These are phyloP conservation scores for Wickerhamiella alocasiicola DNA, from an alignment of 805 yeast species.

Conservation along the genomic window DNA sequence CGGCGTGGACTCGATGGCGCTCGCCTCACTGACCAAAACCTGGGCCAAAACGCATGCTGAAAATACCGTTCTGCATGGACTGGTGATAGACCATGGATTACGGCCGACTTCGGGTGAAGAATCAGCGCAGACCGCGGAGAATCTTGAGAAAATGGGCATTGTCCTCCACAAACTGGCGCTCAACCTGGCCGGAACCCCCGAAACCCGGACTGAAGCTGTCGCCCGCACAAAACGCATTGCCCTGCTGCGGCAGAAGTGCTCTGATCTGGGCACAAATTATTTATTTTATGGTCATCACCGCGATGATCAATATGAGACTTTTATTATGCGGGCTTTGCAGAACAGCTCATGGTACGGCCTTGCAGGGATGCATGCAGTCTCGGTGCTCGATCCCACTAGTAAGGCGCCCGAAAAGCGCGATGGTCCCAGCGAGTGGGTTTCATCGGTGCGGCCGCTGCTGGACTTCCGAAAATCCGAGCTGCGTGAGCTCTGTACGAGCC, in stretches of 20 bases:
- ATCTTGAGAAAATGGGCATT: constrained; percentile 22
- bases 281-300: constrained; percentile 54
- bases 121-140: constrained; percentile 31
- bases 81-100: constrained; percentile 55
- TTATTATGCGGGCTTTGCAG: constrained; percentile 38
- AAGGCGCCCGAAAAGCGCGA: constrained; percentile 1
- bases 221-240: constrained; percentile 47
- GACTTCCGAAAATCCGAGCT: constrained; percentile 34
- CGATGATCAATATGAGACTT: constrained; percentile 66
- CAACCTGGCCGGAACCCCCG: constrained; percentile 14
- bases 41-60: constrained; percentile 25
- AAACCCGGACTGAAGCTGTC: constrained; percentile 39
- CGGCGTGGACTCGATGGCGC: constrained; percentile 70
- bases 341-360: constrained; percentile 46
- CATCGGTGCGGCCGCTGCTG: constrained; percentile 43
- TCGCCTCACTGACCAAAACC: constrained; percentile 38
- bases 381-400: constrained; percentile 11
- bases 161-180: constrained; percentile 28
- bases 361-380: constrained; percentile 35
- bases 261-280: constrained; percentile 24
- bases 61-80: constrained; percentile 32
- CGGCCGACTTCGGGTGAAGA: constrained; percentile 40
- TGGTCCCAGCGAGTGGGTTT: constrained; percentile 14
- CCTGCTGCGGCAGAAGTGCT: constrained; percentile 34
- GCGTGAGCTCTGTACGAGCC: constrained; percentile 33